Conservation (phyloP, 345 rosid genomes). For the Populus tremula region DNA sequence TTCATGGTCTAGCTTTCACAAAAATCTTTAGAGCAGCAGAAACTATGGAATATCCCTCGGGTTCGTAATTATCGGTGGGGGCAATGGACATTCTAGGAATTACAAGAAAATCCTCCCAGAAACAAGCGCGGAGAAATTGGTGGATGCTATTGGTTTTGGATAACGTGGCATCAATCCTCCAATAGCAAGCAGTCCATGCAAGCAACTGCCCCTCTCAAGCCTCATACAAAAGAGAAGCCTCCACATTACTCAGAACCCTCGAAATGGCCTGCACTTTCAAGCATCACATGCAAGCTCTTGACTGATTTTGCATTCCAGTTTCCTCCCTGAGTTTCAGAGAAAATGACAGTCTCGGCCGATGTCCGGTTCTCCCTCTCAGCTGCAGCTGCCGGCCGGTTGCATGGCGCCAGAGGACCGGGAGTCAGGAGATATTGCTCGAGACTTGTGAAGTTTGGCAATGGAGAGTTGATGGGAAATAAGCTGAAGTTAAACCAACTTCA, state of each 20-base stretch:
- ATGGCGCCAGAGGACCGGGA: conserved; percentile 25
- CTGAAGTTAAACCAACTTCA: conserved; percentile 30
- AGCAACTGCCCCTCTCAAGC: conserved; percentile 14
- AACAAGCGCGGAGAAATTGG: conserved; percentile 31
- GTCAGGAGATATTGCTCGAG: conserved; percentile 32
- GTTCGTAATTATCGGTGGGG: conserved; percentile 7
- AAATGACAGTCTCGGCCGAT: conserved; percentile 62
- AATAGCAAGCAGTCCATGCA: conserved; percentile 37
- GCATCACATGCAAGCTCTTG: conserved; percentile 3
- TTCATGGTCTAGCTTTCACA: neutral
- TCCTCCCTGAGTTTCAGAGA: conserved; percentile 10
- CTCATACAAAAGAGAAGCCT: conserved; percentile 3
- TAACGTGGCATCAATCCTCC: conserved; percentile 57
- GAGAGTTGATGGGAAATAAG: conserved; percentile 76
- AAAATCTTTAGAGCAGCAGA: conserved; percentile 8
- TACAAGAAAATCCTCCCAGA: neutral
- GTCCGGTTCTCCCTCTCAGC: conserved; percentile 59
- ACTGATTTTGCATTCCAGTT: conserved; percentile 9
- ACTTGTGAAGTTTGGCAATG: conserved; percentile 47
- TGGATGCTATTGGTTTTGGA: conserved; percentile 63
- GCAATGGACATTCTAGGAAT: conserved; percentile 8
- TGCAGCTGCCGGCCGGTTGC: conserved; percentile 44
- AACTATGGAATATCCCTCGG: conserved; percentile 24
- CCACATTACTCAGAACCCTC: neutral
- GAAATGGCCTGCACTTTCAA: too few relatives aligned